A percentile compares a stretch with the other conserved stretches of the same genome.
These are phyloP conservation scores for Pseudohalonectria lignicola DNA, from an alignment of 2,329 filamentous ascomycete genomes.

Conservation along the genomic window DNA sequence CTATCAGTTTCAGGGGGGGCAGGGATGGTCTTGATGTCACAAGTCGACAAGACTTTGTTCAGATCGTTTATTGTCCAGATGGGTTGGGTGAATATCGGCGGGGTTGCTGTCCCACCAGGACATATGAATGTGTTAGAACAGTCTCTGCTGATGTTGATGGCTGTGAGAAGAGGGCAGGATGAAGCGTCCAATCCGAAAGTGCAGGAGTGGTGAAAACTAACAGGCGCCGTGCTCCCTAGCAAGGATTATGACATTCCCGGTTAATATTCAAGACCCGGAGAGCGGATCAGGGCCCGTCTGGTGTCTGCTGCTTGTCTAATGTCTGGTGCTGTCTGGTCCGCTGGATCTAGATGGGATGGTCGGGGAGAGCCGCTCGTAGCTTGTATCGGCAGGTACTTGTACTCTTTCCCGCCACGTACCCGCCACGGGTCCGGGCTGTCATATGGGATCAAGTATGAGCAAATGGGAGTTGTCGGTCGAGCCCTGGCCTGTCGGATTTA, in stretches of 20 bases:
- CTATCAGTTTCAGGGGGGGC: too few relatives aligned
- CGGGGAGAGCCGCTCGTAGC: constrained; percentile 1
- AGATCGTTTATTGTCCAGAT: too few relatives aligned
- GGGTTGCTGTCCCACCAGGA: too few relatives aligned
- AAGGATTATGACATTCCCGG: not conserved
- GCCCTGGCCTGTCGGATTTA: too few relatives aligned
- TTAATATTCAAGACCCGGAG: constrained; percentile 1
- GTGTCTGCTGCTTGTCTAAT: not conserved
- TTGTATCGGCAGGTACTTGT: not conserved
- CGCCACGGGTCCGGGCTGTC: too few relatives aligned
- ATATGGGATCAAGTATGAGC: too few relatives aligned
- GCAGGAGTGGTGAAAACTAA: too few relatives aligned
- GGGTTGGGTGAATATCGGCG: too few relatives aligned
- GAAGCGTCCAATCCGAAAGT: constrained; percentile 1
- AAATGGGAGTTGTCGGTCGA: not conserved
- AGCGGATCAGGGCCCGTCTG: not conserved
- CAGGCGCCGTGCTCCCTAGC: not conserved
- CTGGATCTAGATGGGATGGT: not conserved
- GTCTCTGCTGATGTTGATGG: not conserved
- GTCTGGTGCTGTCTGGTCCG: not conserved
- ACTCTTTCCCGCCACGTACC: too few relatives aligned
- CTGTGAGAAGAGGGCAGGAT: not conserved
- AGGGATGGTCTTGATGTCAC: too few relatives aligned
- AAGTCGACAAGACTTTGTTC: too few relatives aligned
- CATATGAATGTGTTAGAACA: not conserved